These are phyloP conservation scores for Boletellus ananiceps DNA, from an alignment of 768 basidiomycete genomes.

Conservation along the genomic window DNA sequence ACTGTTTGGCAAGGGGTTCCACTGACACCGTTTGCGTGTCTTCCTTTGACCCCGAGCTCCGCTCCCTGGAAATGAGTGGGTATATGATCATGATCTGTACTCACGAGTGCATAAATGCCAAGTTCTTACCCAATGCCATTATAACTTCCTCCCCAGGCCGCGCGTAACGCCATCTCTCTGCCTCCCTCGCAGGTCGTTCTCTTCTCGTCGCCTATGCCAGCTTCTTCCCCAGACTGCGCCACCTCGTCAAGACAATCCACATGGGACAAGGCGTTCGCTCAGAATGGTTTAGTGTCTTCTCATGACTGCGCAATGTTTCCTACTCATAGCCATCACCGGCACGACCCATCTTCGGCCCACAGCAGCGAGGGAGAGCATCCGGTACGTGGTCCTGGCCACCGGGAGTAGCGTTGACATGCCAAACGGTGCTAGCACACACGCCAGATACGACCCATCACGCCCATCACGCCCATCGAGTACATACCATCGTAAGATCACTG, in stretches of 20 bases:
- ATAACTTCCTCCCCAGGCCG: constrained; percentile 25
- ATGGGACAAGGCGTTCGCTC: constrained; percentile 34
- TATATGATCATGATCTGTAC: constrained; percentile 34
- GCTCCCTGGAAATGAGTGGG: constrained; percentile 38
- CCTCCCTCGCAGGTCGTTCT: constrained; percentile 20
- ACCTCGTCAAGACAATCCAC: constrained; percentile 31
- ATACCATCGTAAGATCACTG: constrained; percentile 26
- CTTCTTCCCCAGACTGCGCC: constrained; percentile 23
- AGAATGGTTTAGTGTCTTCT: constrained; percentile 37
- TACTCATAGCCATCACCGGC: constrained; percentile 29
- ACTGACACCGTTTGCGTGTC: constrained; percentile 35
- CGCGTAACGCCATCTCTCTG: constrained; percentile 18
- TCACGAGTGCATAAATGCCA: constrained; percentile 36
- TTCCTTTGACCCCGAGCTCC: constrained; percentile 38
- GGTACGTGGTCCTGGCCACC: constrained; percentile 19
- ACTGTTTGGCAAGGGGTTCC: constrained; percentile 29
- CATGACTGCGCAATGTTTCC: constrained; percentile 31
- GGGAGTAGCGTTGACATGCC: constrained; percentile 10
- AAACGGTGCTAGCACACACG: constrained; percentile 20
- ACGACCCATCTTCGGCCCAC: constrained; percentile 18
- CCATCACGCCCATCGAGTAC: constrained; percentile 34
- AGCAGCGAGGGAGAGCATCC: constrained; percentile 27
- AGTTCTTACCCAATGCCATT: constrained; percentile 31
- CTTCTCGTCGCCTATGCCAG: constrained; percentile 28
- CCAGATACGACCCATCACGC: constrained; percentile 33